Percentiles rank a stretch among this genome's conserved stretches.
Conservation (phyloP, 2,329 filamentous ascomycete genomes). For the Colletotrichum sp. region DNA sequence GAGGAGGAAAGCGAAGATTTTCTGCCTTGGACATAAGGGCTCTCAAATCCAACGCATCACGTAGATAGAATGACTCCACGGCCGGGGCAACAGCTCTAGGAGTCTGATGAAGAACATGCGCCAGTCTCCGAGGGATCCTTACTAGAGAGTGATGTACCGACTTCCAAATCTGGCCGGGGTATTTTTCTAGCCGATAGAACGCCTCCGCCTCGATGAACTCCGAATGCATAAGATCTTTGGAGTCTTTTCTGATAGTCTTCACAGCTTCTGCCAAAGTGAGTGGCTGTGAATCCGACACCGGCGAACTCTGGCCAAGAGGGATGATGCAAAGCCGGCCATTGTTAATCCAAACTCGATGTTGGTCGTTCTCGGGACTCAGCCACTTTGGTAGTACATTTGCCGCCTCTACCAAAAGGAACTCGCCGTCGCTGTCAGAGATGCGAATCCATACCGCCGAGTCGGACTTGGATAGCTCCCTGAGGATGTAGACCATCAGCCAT, state of each 20-base stretch:
- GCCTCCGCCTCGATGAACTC: slow-evolving; percentile 83
- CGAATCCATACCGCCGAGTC: slow-evolving; percentile 81
- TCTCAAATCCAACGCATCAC: slow-evolving; percentile 79
- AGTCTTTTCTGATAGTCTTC: slow-evolving; percentile 59
- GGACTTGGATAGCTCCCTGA: slow-evolving; percentile 78
- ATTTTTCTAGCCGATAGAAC: slow-evolving; percentile 86
- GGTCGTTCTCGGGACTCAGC: slow-evolving; percentile 89
- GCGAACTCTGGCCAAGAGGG: slow-evolving; percentile 50
- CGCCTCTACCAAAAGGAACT: slow-evolving; percentile 94
- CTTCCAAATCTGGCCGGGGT: slow-evolving; percentile 75
- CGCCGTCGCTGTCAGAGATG: slow-evolving; percentile 86
- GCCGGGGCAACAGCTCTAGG: slow-evolving; percentile 82
- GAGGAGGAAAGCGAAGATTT: slow-evolving; percentile 70
- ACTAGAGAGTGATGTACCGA: slow-evolving; percentile 79
- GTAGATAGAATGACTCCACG: slow-evolving; percentile 89
- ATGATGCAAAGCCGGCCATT: slow-evolving; percentile 78
- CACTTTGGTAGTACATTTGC: slow-evolving; percentile 86
- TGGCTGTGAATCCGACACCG: slow-evolving; percentile 33
- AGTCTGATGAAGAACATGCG: slow-evolving; percentile 76
- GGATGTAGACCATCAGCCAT: slow-evolving; percentile 92
- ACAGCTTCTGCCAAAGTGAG: slow-evolving; percentile 72
- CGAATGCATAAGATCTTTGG: slow-evolving; percentile 70
- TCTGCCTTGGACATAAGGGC: slow-evolving; percentile 63
- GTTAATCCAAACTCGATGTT: slow-evolving; percentile 90
- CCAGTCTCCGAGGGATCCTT: slow-evolving; percentile 81